A percentile compares a stretch with the other conserved stretches of the same genome.
Conservation (phyloP, 257 asterid species). For the Jacaranda copaia region DNA sequence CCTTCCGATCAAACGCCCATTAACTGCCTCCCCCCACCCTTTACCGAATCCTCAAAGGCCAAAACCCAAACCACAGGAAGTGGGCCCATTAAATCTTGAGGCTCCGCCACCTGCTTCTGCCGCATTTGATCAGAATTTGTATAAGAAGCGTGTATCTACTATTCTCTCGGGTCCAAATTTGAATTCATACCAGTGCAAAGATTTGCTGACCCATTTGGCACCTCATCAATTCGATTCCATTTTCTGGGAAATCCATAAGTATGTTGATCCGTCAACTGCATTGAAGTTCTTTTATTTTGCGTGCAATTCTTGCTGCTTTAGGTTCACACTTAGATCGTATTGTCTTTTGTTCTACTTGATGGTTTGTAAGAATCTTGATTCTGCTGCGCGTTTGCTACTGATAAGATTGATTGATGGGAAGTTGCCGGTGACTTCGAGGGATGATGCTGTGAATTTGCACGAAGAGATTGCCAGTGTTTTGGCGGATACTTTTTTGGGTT, state of each 20-base stretch:
- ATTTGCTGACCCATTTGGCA: slow-evolving; percentile 51
- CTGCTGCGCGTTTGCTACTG: slow-evolving; percentile 78
- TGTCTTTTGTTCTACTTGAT: slow-evolving; percentile 67
- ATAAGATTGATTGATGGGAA: slow-evolving; percentile 74
- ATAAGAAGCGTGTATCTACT: slow-evolving; percentile 51
- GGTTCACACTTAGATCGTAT: slow-evolving; percentile 71
- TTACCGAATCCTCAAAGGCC: slow-evolving; percentile 29
- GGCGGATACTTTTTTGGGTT: slow-evolving; percentile 48
- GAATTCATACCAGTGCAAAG: slow-evolving; percentile 50
- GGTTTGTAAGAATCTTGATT: slow-evolving; percentile 57
- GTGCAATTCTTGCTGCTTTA: slow-evolving; percentile 55
- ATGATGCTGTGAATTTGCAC: slow-evolving; percentile 45
- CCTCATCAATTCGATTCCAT: slow-evolving; percentile 67
- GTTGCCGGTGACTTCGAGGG: slow-evolving; percentile 49
- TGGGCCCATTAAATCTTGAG: slow-evolving; percentile 23
- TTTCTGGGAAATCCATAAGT: slow-evolving; percentile 60
- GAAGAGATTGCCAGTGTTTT: slow-evolving; percentile 59
- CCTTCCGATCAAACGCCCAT: slow-evolving; percentile 54
- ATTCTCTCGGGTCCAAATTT: slow-evolving; percentile 55
- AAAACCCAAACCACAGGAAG: slow-evolving; percentile 31
- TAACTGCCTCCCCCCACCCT: slow-evolving; percentile 53
- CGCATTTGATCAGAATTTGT: slow-evolving; percentile 43
- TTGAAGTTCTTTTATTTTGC: slow-evolving; percentile 71
- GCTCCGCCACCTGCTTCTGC: slow-evolving; percentile 38
- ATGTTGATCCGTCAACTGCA: slow-evolving; percentile 66